Conservation (phyloP, 371 early-diverging fungal genomes). For the Choanephora cucurbitarum region DNA sequence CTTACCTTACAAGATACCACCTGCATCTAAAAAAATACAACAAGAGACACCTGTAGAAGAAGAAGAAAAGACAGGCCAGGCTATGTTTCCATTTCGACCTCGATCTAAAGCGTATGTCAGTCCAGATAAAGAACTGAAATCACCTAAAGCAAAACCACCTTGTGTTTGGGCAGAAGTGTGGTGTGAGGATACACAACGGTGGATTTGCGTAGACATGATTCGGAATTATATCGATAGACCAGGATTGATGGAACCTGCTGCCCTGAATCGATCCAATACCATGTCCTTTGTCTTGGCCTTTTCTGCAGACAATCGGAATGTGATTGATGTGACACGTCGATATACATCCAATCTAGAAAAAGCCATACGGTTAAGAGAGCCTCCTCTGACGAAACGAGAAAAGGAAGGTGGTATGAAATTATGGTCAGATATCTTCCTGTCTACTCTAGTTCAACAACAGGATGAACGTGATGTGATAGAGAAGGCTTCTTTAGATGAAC, state of each 20-base stretch:
- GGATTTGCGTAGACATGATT: conserved; percentile 70
- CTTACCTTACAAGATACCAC: conserved; percentile 52
- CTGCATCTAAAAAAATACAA: conserved; percentile 18
- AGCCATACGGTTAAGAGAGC: conserved; percentile 57
- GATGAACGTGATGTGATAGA: conserved; percentile 49
- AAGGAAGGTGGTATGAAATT: conserved; percentile 33
- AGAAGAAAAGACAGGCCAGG: not conserved
- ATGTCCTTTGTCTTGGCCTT: conserved; percentile 68
- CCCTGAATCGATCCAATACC: conserved; percentile 34
- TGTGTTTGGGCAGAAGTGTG: conserved; percentile 68
- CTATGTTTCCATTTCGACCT: conserved; percentile 27
- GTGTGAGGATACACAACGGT: conserved; percentile 39
- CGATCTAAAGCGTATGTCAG: conserved; percentile 17
- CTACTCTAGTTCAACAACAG: conserved; percentile 24
- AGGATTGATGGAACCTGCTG: conserved; percentile 54
- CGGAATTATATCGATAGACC: conserved; percentile 56
- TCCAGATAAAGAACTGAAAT: conserved; percentile 28
- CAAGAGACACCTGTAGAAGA: conserved; percentile 7
- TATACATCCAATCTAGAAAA: conserved; percentile 61
- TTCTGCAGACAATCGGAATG: conserved; percentile 15
- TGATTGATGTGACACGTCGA: conserved; percentile 70
- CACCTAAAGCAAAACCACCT: conserved; percentile 37
- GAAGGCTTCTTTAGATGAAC: conserved; percentile 47
- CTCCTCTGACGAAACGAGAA: conserved; percentile 44
- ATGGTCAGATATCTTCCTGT: conserved; percentile 38